Percentiles rank a stretch among this genome's conserved stretches.
phyloP scores from a whole-genome alignment of 371 early-diverging fungal genomes.

The Rhizopus arrhizus region DNA sequence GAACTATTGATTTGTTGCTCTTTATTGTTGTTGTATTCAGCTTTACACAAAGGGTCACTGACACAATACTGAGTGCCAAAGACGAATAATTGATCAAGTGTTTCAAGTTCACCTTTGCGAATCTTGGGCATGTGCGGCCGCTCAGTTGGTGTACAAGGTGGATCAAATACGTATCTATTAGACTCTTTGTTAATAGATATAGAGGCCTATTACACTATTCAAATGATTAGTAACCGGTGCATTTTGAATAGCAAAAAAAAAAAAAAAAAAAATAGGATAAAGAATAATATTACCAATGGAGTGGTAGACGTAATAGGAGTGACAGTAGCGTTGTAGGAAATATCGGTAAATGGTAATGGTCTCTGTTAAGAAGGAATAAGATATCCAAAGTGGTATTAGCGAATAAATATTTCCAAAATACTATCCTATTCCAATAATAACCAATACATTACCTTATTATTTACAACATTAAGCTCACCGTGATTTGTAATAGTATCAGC shows the following conservation, averaged over 20 bases:
- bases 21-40: slow-evolving; percentile 14
- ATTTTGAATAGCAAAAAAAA: slow-evolving; percentile 10
- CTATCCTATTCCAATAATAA: slow-evolving; percentile 17
- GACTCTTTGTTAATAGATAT: slow-evolving; percentile 11
- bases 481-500: slow-evolving; percentile 23
- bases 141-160: slow-evolving; percentile 11
- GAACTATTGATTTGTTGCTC: slow-evolving; percentile 12
- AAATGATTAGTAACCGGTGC: slow-evolving; percentile 5
- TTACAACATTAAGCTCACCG: slow-evolving; percentile 19
- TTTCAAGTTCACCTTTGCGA: slow-evolving; percentile 11
- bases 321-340: slow-evolving; percentile 12
- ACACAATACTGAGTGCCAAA: slow-evolving; percentile 14
- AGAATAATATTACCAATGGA: slow-evolving; percentile 7
- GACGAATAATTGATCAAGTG: slow-evolving; percentile 9
- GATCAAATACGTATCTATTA: slow-evolving; percentile 9
- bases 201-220: slow-evolving; percentile 7
- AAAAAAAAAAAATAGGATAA: slow-evolving; percentile 12
- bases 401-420: slow-evolving; percentile 15
- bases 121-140: slow-evolving; percentile 12
- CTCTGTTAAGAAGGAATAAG: slow-evolving; percentile 15
- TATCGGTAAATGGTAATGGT: slow-evolving; percentile 13
- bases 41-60: slow-evolving; percentile 12
- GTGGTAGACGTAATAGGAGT: slow-evolving; percentile 6
- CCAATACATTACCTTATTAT: slow-evolving; percentile 10
- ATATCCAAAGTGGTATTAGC: slow-evolving; percentile 14